A percentile compares a stretch with the other conserved stretches of the same genome.
phyloP scores from a whole-genome alignment of 768 basidiomycete species.

The Nidularia sp. region DNA sequence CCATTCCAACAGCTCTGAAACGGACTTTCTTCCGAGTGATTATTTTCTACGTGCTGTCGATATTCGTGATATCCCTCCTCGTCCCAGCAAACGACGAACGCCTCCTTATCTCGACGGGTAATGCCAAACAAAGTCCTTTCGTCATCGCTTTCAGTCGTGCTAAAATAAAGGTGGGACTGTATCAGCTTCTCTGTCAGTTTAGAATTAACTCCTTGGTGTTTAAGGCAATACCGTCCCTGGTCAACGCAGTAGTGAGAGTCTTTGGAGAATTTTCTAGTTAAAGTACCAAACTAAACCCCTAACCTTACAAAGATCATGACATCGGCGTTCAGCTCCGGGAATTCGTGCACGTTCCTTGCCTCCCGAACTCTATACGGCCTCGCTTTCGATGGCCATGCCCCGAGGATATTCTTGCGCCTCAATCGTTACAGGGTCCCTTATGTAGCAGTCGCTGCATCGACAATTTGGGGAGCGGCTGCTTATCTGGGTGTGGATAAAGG shows the following conservation, averaged over 20 bases:
- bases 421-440: conserved; percentile 27
- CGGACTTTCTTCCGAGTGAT: conserved; percentile 42
- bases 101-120: conserved; percentile 16
- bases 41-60: conserved; percentile 45
- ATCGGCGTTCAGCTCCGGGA: conserved; percentile 56
- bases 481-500: conserved; percentile 21
- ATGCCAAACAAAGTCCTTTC: conserved; percentile 63
- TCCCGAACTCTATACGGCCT: conserved; percentile 35
- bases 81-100: conserved; percentile 55
- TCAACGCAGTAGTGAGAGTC: conserved; percentile 52
- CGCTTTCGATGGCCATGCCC: conserved; percentile 33
- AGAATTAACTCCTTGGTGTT: not conserved
- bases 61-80: conserved; percentile 63
- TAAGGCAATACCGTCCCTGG: conserved; percentile 25
- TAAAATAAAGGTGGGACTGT: conserved; percentile 47
- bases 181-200: not conserved
- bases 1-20: conserved; percentile 62
- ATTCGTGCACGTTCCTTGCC: conserved; percentile 44
- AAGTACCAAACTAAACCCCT: not conserved
- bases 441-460: conserved; percentile 17
- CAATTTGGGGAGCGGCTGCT: conserved; percentile 18
- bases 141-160: conserved; percentile 64
- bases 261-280: not conserved
- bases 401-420: conserved; percentile 20
- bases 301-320: conserved; percentile 33